phyloP scores from a whole-genome alignment of 2,329 filamentous ascomycete species.

The Fusarium pseudonygamai region DNA sequence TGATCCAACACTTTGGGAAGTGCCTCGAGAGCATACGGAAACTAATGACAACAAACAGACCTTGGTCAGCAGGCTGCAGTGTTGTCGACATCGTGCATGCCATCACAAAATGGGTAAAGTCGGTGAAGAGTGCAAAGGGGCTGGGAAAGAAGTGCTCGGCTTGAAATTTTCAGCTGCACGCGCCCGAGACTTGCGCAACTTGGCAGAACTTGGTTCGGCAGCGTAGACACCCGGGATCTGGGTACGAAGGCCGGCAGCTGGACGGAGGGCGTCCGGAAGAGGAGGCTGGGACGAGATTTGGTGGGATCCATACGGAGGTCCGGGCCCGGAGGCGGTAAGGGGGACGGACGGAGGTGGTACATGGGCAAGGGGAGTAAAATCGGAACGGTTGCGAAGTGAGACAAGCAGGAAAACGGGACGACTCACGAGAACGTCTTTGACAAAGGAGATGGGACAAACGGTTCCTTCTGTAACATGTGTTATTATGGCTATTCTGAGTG shows the following conservation, averaged over 20 bases:
- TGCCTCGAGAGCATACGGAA: slow-evolving; percentile 77
- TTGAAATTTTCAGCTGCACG: slow-evolving; percentile 30
- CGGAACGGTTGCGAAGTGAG: slow-evolving; percentile 23
- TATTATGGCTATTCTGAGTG: slow-evolving; percentile 33
- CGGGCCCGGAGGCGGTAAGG: slow-evolving; percentile 31
- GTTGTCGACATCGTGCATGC: slow-evolving; percentile 24
- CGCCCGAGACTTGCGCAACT: slow-evolving; percentile 30
- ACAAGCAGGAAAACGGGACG: slow-evolving; percentile 26
- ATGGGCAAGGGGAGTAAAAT: slow-evolving; percentile 28
- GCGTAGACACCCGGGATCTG: slow-evolving; percentile 17
- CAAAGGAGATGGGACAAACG: slow-evolving; percentile 84
- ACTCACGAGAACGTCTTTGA: slow-evolving; percentile 84
- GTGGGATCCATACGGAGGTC: slow-evolving; percentile 35
- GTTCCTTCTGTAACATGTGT: slow-evolving; percentile 71
- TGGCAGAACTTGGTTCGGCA: slow-evolving; percentile 33
- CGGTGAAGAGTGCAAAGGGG: slow-evolving; percentile 37
- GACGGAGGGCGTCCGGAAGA: slow-evolving; percentile 28
- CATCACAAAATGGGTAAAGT: slow-evolving; percentile 32
- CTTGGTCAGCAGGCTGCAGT: slow-evolving; percentile 28
- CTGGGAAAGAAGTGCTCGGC: slow-evolving; percentile 19
- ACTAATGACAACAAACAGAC: slow-evolving; percentile 58
- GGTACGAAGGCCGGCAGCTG: slow-evolving; percentile 22
- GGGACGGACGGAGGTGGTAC: slow-evolving; percentile 21
- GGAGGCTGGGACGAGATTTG: slow-evolving; percentile 31
- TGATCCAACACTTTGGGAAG: slow-evolving; percentile 71